phyloP scores from a whole-genome alignment of 768 basidiomycete species.

The Tylopilus vinaceipallidus region DNA sequence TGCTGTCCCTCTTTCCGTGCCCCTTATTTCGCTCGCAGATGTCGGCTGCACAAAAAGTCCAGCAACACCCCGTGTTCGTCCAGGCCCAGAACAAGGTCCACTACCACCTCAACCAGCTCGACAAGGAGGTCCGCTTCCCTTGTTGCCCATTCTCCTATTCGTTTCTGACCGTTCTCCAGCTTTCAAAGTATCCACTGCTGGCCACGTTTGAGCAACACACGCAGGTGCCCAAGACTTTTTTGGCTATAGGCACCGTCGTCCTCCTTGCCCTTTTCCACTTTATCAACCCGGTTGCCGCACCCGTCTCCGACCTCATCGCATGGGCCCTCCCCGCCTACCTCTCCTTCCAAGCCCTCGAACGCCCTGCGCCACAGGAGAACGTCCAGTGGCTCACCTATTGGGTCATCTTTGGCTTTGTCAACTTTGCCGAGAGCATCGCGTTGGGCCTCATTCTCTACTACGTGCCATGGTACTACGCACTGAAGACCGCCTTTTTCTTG shows the following conservation, averaged over 20 bases:
- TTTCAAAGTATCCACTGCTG: conserved; percentile 84
- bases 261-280: conserved; percentile 74
- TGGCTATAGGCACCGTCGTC: conserved; percentile 68
- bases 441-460: conserved; percentile 86
- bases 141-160: neutral
- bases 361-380: conserved; percentile 79
- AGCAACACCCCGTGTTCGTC: conserved; percentile 83
- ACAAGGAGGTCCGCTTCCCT: conserved; percentile 79
- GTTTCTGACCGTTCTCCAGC: conserved; percentile 38
- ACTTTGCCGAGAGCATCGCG: conserved; percentile 86
- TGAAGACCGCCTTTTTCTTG: conserved; percentile 88
- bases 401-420: conserved; percentile 93
- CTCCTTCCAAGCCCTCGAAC: conserved; percentile 92
- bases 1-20: neutral
- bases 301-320: conserved; percentile 92
- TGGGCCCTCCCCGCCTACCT: conserved; percentile 94
- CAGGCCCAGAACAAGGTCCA: conserved; percentile 82
- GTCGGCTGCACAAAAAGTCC: conserved; percentile 80
- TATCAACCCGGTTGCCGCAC: conserved; percentile 88
- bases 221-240: conserved; percentile 89
- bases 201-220: conserved; percentile 85
- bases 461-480: conserved; percentile 89
- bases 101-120: conserved; percentile 84
- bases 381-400: conserved; percentile 98
- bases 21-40: conserved; percentile 39